Conservation (phyloP, 306 rosid species). For the Datisca glomerata region DNA sequence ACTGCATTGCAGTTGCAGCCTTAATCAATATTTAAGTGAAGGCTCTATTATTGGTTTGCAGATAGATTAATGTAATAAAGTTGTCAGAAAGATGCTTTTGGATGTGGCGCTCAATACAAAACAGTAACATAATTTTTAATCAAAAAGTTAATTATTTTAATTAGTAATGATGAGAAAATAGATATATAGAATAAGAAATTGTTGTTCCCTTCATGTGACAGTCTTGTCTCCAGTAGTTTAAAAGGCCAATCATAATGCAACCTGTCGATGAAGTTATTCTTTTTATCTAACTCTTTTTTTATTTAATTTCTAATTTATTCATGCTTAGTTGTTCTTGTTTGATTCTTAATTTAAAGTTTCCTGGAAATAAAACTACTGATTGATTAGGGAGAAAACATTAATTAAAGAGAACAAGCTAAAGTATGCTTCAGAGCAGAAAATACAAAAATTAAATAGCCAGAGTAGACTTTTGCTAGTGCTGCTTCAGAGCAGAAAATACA, state of each 20-base stretch:
- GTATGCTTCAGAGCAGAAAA: too few relatives aligned
- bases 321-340: too few relatives aligned
- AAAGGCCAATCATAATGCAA: slow-evolving; percentile 40
- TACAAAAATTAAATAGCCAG: too few relatives aligned
- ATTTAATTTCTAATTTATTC: slow-evolving; percentile 18
- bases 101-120: slow-evolving; percentile 38
- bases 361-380: too few relatives aligned
- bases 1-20: slow-evolving; percentile 22
- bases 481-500: too few relatives aligned
- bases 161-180: slow-evolving; percentile 25
- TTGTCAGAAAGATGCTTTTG: slow-evolving; percentile 61
- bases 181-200: too few relatives aligned
- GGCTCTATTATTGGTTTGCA: slow-evolving; percentile 47
- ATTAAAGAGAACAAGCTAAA: too few relatives aligned
- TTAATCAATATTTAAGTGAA: slow-evolving; percentile 18
- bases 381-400: too few relatives aligned
- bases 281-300: slow-evolving; percentile 18
- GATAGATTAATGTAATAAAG: slow-evolving; percentile 30
- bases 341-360: too few relatives aligned
- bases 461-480: too few relatives aligned
- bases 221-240: slow-evolving; percentile 38
- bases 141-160: too few relatives aligned
- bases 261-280: slow-evolving; percentile 30
- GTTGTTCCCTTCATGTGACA: slow-evolving; percentile 57
- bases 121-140: too few relatives aligned